A percentile compares a stretch with the other conserved stretches of the same genome.
These are phyloP conservation scores for Colletotrichum higginsianum DNA, from an alignment of 2,329 filamentous ascomycete species.

Conservation along the genomic window DNA sequence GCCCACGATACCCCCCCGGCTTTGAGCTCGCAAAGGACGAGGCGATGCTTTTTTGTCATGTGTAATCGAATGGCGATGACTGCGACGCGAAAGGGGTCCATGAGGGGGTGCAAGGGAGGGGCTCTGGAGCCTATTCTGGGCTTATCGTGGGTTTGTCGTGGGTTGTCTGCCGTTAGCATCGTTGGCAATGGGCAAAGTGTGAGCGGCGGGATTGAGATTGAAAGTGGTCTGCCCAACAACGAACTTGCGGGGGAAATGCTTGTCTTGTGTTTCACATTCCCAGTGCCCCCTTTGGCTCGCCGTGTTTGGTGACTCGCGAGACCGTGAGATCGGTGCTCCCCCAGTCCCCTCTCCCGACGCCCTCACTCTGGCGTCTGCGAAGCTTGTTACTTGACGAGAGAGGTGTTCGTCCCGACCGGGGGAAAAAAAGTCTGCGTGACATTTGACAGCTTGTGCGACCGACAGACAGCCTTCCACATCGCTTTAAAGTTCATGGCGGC, in stretches of 20 bases:
- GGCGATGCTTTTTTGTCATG: no score
- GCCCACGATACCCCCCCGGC: background rate
- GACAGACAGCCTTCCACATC: no score
- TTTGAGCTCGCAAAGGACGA: background rate
- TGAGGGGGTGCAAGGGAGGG: background rate
- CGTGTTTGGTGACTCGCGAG: conserved; percentile 5
- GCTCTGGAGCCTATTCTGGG: background rate
- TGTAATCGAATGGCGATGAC: background rate
- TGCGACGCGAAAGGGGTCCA: background rate
- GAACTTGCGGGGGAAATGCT: conserved; percentile 40
- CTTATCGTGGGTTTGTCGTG: background rate
- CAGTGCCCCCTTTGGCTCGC: conserved; percentile 14
- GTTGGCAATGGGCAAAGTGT: background rate
- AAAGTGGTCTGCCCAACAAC: conserved; percentile 24
- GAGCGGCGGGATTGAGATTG: conserved; percentile 8
- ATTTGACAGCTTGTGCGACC: background rate
- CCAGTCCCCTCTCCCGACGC: conserved; percentile 2
- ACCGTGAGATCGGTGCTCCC: background rate
- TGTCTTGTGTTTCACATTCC: conserved; percentile 38
- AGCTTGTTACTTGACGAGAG: background rate
- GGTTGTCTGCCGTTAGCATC: no score
- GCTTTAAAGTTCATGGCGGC: conserved; percentile 1
- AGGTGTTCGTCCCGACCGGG: conserved; percentile 1
- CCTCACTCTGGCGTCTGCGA: background rate
- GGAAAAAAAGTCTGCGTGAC: background rate